phyloP scores from a whole-genome alignment of 257 asterid genomes.

The Schizonepeta tenuifolia region DNA sequence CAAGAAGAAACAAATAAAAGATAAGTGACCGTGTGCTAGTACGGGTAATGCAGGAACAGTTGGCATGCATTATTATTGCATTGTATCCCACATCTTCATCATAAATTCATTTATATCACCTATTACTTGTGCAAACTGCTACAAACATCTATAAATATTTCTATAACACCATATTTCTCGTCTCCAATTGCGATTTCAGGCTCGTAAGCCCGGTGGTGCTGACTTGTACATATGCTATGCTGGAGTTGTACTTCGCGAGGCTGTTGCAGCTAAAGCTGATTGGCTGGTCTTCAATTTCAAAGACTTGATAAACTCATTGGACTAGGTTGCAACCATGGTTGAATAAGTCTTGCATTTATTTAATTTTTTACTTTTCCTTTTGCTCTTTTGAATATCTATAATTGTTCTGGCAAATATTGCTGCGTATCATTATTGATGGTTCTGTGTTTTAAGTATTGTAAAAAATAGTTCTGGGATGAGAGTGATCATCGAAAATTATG shows the following conservation, averaged over 20 bases:
- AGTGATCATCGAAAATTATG: not conserved
- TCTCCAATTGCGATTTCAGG: conserved; percentile 44
- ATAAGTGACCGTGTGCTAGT: too few species aligned
- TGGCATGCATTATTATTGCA: too few species aligned
- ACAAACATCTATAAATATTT: not conserved
- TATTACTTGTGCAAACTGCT: not conserved
- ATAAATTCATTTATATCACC: not conserved
- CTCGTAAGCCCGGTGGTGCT: conserved; percentile 91
- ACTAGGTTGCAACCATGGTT: conserved; percentile 34
- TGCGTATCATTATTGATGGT: not conserved
- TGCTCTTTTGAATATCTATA: not conserved
- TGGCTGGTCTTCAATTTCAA: conserved; percentile 84
- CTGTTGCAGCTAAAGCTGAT: conserved; percentile 88
- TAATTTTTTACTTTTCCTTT: not conserved
- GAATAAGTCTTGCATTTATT: not conserved
- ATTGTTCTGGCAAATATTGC: not conserved
- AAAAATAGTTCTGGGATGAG: not conserved
- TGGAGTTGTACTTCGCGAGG: conserved; percentile 78
- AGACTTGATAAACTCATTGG: conserved; percentile 71
- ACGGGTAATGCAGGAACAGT: not conserved
- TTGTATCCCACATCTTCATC: not conserved
- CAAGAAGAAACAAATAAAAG: not conserved
- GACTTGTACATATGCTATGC: conserved; percentile 87
- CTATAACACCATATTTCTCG: not conserved
- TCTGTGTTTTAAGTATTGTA: not conserved